phyloP scores from a whole-genome alignment of 108 stramenopile genomes.

The Conticribra guillardii region DNA sequence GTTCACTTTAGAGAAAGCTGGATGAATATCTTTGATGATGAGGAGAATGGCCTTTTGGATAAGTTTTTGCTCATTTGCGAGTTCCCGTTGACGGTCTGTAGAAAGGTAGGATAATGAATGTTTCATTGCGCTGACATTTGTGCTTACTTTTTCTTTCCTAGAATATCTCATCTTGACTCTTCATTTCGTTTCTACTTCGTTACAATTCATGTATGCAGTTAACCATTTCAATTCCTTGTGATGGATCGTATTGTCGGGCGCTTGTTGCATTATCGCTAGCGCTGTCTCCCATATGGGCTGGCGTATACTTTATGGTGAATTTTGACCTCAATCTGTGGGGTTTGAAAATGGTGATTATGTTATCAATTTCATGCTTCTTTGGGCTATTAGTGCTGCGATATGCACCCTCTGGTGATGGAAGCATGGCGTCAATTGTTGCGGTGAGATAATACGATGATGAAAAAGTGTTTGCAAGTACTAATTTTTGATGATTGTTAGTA shows the following conservation, averaged over 20 bases:
- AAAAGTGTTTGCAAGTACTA: neutral
- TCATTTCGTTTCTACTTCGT: neutral
- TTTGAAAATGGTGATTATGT: constrained; percentile 24
- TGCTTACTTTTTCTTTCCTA: no score
- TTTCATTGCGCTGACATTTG: neutral
- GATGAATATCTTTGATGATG: constrained; percentile 72
- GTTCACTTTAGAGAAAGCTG: constrained; percentile 53
- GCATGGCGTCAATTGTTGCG: constrained; percentile 33
- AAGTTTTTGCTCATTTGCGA: constrained; percentile 72
- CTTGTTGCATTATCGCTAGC: constrained; percentile 50
- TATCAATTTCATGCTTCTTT: constrained; percentile 21
- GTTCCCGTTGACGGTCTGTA: constrained; percentile 75
- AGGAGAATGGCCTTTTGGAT: constrained; percentile 56
- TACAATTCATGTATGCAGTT: constrained; percentile 8
- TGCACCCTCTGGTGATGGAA: constrained; percentile 50
- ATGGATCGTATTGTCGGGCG: constrained; percentile 59
- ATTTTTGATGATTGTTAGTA: neutral
- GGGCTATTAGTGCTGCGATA: constrained; percentile 43
- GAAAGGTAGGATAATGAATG: constrained; percentile 55
- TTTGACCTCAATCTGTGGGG: constrained; percentile 46
- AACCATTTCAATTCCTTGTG: constrained; percentile 54
- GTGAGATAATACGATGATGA: no score
- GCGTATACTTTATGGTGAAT: constrained; percentile 34
- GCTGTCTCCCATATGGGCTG: constrained; percentile 54
- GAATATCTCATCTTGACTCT: neutral